Evolutionary conservation across 2,329 filamentous ascomycete species (phyloP).

Genomic region (Neopestalotiopsis clavispora): DNA sequence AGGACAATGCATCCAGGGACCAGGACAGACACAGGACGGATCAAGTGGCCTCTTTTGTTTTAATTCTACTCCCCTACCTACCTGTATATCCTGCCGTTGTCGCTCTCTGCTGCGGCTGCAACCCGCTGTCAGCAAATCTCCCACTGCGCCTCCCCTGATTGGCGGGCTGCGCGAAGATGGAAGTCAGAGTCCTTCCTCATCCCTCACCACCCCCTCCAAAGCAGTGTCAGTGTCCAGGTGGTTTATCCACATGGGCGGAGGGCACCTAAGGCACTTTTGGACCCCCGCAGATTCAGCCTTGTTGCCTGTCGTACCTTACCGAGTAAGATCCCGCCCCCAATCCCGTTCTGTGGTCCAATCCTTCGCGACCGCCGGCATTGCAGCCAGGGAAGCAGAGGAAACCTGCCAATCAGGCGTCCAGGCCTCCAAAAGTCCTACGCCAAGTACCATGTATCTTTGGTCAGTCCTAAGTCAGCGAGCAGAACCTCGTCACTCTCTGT

Average conservation of each 20-base stretch:
- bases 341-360: constrained; percentile 30
- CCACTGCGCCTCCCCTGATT: constrained; percentile 10
- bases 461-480: constrained; percentile 21
- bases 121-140: constrained; percentile 12
- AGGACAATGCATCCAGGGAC: constrained; percentile 13
- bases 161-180: constrained; percentile 6
- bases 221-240: constrained; percentile 28
- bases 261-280: constrained; percentile 31
- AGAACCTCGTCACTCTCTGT: constrained; percentile 17
- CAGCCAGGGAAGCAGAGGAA: constrained; percentile 5
- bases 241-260: constrained; percentile 29
- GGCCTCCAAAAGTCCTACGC: constrained; percentile 21
- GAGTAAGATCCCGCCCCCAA: constrained; percentile 39
- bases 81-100: not conserved
- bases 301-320: constrained; percentile 41
- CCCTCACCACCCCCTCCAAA: constrained; percentile 17
- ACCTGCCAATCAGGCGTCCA: constrained; percentile 18
- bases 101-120: not conserved
- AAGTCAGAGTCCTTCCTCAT: constrained; percentile 25
- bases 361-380: constrained; percentile 15
- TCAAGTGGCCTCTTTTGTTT: not conserved
- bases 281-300: constrained; percentile 38
- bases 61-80: not conserved
- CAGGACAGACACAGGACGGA: not conserved
- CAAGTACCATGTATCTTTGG: constrained; percentile 18